phyloP scores from a whole-genome alignment of 2,329 filamentous ascomycete genomes.

The Pseudodiploospora longispora region DNA sequence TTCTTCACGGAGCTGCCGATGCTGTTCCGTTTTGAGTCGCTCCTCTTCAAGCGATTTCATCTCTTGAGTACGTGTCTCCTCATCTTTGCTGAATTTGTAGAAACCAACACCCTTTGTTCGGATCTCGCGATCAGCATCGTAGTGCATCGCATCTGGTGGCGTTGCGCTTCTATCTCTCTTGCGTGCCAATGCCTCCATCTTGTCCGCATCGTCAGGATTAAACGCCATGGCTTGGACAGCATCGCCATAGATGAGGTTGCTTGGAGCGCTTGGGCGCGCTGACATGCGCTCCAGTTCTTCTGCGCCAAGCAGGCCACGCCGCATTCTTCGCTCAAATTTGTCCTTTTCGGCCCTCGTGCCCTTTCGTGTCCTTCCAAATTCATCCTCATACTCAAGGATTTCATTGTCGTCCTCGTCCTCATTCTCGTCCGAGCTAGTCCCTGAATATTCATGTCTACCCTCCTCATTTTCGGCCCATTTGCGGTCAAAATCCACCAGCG shows the following conservation, averaged over 20 bases:
- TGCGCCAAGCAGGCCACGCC: constrained; percentile 43
- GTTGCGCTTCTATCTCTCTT: constrained; percentile 74
- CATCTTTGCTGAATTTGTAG: constrained; percentile 78
- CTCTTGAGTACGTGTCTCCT: constrained; percentile 55
- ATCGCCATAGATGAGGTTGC: constrained; percentile 74
- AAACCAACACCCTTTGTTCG: constrained; percentile 85
- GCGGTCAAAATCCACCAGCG: constrained; percentile 85
- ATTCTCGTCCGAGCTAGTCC: constrained; percentile 27
- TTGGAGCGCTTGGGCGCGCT: constrained; percentile 58
- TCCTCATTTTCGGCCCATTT: constrained; percentile 79
- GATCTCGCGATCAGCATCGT: constrained; percentile 77
- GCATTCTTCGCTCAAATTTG: constrained; percentile 47
- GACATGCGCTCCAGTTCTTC: constrained; percentile 61
- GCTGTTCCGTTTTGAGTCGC: constrained; percentile 58
- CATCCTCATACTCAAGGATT: constrained; percentile 80
- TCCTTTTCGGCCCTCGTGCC: constrained; percentile 64
- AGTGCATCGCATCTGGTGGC: constrained; percentile 73
- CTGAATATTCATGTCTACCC: constrained; percentile 51
- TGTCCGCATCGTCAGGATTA: constrained; percentile 59
- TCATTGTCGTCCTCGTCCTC: constrained; percentile 44
- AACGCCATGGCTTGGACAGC: constrained; percentile 79
- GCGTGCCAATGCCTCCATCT: constrained; percentile 71
- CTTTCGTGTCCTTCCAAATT: constrained; percentile 76
- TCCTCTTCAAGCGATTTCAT: constrained; percentile 67
- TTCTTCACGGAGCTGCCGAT: constrained; percentile 46